phyloP scores from a whole-genome alignment of 2,329 filamentous ascomycete genomes.

The Aspergillus nomiae region DNA sequence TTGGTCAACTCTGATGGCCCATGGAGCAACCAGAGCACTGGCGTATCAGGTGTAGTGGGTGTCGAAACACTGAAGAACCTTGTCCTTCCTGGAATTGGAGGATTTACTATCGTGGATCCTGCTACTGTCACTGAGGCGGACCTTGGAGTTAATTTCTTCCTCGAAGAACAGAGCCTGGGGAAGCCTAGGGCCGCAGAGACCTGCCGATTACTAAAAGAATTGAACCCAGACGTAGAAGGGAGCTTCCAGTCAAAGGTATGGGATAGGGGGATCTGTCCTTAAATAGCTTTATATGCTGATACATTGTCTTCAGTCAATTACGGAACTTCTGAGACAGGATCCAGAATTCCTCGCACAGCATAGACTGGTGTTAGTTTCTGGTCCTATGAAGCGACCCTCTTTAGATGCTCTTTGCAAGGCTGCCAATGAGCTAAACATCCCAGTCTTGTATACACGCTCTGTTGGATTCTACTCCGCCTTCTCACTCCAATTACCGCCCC shows the following conservation, averaged over 20 bases:
- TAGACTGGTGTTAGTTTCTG: slow-evolving; percentile 63
- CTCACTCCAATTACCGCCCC: slow-evolving; percentile 72
- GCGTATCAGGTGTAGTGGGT: slow-evolving; percentile 78
- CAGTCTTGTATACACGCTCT: slow-evolving; percentile 82
- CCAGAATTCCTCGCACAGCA: slow-evolving; percentile 49
- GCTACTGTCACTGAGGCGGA: slow-evolving; percentile 76
- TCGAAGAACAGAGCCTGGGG: slow-evolving; percentile 77
- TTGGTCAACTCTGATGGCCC: slow-evolving; percentile 71
- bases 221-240: slow-evolving; percentile 90
- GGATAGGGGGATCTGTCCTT: neutral
- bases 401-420: slow-evolving; percentile 55
- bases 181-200: slow-evolving; percentile 77
- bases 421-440: slow-evolving; percentile 62
- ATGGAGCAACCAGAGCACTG: slow-evolving; percentile 34
- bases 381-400: slow-evolving; percentile 57
- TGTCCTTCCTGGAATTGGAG: slow-evolving; percentile 88
- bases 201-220: slow-evolving; percentile 74
- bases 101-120: slow-evolving; percentile 87
- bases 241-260: slow-evolving; percentile 63
- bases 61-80: slow-evolving; percentile 95
- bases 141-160: slow-evolving; percentile 94
- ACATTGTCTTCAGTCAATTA: slow-evolving; percentile 33
- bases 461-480: slow-evolving; percentile 91
- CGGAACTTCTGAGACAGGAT: slow-evolving; percentile 39
- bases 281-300: slow-evolving; percentile 11